Conservation (phyloP, 768 basidiomycete genomes). For the Chalciporus pseudorubinellus region DNA sequence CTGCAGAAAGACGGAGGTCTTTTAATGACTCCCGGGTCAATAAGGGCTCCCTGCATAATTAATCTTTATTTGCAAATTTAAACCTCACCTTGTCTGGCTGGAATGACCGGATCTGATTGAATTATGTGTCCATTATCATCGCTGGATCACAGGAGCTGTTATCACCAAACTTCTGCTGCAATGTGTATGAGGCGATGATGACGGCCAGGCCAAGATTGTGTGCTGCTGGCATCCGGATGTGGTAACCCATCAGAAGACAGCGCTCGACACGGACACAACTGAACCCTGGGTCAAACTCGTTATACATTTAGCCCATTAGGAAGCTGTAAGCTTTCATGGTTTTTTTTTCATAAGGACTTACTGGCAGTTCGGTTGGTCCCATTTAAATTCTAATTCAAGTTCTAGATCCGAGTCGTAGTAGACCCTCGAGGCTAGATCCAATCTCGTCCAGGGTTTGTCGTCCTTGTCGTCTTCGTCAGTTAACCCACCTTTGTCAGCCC, state of each 20-base stretch:
- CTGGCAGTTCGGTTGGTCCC: too few species aligned
- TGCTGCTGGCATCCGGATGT: conserved; percentile 10
- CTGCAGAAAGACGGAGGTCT: conserved; percentile 4
- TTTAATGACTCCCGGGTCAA: conserved; percentile 14
- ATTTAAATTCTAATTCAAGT: too few species aligned
- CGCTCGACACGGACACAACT: too few species aligned
- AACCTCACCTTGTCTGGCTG: conserved; percentile 2
- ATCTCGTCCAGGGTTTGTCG: too few species aligned
- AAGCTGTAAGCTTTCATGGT: too few species aligned
- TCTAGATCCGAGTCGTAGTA: too few species aligned
- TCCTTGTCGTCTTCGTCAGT: too few species aligned
- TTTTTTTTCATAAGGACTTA: too few species aligned
- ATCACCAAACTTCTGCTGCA: background rate
- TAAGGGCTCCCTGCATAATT: background rate
- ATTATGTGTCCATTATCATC: background rate
- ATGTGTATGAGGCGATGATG: conserved; percentile 15
- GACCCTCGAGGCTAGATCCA: too few species aligned
- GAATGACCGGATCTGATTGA: background rate
- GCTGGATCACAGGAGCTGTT: background rate
- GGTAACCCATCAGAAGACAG: conserved; percentile 12
- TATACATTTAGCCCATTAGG: too few species aligned
- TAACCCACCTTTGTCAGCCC: too few species aligned
- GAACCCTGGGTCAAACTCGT: too few species aligned
- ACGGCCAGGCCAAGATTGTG: background rate
- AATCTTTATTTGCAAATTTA: conserved; percentile 13